Base-by-base conservation (phyloP, 2,329 filamentous ascomycete species). In the Cladosporium cucumerinum region DNA sequence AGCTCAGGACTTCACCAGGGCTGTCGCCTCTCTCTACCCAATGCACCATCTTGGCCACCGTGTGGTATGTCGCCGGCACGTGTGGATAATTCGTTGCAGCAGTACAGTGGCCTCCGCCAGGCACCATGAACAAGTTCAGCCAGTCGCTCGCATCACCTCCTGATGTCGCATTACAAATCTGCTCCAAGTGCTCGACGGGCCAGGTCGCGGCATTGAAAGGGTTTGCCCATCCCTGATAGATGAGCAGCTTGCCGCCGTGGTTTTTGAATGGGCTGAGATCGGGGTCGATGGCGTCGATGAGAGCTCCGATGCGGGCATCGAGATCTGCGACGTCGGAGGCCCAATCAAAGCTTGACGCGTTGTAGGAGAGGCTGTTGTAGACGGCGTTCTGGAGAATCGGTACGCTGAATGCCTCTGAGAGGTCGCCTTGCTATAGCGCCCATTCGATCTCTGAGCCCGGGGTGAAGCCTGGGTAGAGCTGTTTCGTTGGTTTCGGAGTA, bases 381-480 rank as follows among this genome's bases (percentile, higher is more conserved):
- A 79, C 77, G 16, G 81, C 70, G 58, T 81, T 79, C 64, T 80
- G 77, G n/a, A 82, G 65, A 11, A 80, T 75, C 1, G 77, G 78
- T 2, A 77, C 70, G 14, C 74, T 74, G 67, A 78, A 81, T 4
- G 69, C 71, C 5, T 75, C 48, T 3, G 76, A 72, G 0, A 81
- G 69, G 1, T 55, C 32, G 4, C 71, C 72, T 69, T 80, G 76
- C 65, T 79, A 78, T 1, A 67, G 12, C 5, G 73, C 57, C 78
- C 77, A 80, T 51, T 75, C 69, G 8, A 66, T 75, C 61, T 81
- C 79, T 5, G 77, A 78, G 48, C 79, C 78, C 16, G 77, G 65
- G 0, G 71, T 68, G 60, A 80, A 79, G 10, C 79, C 79, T 2
- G 79, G 78, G 66, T 81, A 81, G 8, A 80, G 66, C 21, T 69